phyloP scores from a whole-genome alignment of 768 basidiomycete genomes.

The Tulasnella sp. region DNA sequence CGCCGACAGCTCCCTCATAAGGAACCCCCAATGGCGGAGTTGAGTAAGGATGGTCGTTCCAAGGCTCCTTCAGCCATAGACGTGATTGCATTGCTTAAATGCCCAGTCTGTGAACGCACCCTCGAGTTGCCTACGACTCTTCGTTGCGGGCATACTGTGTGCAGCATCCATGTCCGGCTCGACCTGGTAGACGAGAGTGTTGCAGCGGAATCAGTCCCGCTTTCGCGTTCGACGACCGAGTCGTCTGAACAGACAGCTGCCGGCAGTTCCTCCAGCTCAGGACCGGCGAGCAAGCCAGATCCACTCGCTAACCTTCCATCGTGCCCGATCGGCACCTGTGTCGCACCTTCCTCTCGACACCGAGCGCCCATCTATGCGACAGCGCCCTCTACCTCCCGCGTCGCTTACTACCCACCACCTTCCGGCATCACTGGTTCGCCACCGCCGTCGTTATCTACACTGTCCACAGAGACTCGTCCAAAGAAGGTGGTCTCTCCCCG shows the following conservation, averaged over 20 bases:
- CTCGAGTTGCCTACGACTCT: conserved; percentile 55
- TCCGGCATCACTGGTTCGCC: conserved; percentile 7
- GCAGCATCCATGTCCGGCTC: conserved; percentile 50
- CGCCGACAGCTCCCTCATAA: not conserved
- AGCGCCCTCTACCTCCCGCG: conserved; percentile 2
- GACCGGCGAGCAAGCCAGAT: conserved; percentile 44
- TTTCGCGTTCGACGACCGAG: conserved; percentile 35
- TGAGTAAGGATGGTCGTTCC: not conserved
- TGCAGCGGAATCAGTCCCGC: conserved; percentile 30
- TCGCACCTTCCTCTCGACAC: conserved; percentile 33
- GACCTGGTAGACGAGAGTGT: conserved; percentile 22
- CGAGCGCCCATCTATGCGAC: conserved; percentile 32
- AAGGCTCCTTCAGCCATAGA: not conserved
- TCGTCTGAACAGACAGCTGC: conserved; percentile 43
- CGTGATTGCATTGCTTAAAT: conserved; percentile 46
- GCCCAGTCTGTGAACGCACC: conserved; percentile 51
- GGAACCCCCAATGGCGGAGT: not conserved
- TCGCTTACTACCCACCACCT: conserved; percentile 25
- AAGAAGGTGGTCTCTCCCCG: conserved; percentile 27
- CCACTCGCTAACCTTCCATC: conserved; percentile 41
- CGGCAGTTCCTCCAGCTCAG: conserved; percentile 29
- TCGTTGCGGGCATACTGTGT: conserved; percentile 81
- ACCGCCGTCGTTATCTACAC: not conserved
- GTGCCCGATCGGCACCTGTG: conserved; percentile 37
- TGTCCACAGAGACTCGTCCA: conserved; percentile 10